These are phyloP conservation scores for Cutaneotrichosporon cutaneum DNA, from an alignment of 1,284 basidiomycete genomes.

Conservation along the genomic window DNA sequence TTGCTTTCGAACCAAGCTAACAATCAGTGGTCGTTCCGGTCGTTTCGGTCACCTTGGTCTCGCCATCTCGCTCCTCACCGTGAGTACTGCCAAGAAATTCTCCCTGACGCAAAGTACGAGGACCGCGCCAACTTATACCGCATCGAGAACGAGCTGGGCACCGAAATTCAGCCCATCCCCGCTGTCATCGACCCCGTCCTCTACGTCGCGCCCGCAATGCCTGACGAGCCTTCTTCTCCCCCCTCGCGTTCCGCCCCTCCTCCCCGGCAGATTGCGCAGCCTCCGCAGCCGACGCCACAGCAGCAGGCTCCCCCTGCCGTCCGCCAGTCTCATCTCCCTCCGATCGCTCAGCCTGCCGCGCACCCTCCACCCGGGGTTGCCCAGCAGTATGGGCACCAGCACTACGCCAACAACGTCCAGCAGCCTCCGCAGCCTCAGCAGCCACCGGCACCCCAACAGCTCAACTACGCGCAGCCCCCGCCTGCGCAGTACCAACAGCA, in stretches of 20 bases:
- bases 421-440: not conserved
- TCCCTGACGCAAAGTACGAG: constrained; percentile 63
- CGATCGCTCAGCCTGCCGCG: constrained; percentile 17
- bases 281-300: constrained; percentile 11
- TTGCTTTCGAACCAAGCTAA: constrained; percentile 9
- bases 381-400: not conserved
- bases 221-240: constrained; percentile 31
- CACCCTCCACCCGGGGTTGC: constrained; percentile 14
- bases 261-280: constrained; percentile 7
- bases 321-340: constrained; percentile 4
- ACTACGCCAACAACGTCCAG: constrained; percentile 4
- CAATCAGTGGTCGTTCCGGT: constrained; percentile 84
- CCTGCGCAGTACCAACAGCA: constrained; percentile 6
- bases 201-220: constrained; percentile 67
- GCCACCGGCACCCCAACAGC: no score
- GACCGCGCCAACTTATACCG: constrained; percentile 96
- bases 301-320: constrained; percentile 6
- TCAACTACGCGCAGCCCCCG: constrained; percentile 8
- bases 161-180: constrained; percentile 96
- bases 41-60: constrained; percentile 96
- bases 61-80: constrained; percentile 90
- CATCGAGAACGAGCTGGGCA: constrained; percentile 97
- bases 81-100: constrained; percentile 23
- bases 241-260: constrained; percentile 24
- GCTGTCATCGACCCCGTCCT: constrained; percentile 86